These are phyloP conservation scores for Saccharum officinarum DNA, from an alignment of 176 grass and related monocot genomes.

Conservation along the genomic window DNA sequence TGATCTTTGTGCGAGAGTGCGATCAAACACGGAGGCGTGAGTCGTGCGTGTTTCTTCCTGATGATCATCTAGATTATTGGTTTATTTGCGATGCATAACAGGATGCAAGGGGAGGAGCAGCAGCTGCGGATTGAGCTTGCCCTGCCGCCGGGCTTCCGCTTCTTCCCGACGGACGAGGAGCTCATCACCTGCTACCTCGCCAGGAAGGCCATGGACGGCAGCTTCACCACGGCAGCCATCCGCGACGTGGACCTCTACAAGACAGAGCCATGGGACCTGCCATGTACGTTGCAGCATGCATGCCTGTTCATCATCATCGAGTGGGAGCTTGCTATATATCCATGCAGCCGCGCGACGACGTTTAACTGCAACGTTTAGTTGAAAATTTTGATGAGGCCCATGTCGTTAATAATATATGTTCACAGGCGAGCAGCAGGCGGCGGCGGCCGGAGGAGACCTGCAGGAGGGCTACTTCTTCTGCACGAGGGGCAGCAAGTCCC, in stretches of 20 bases:
- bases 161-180: constrained; percentile 72
- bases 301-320: too few relatives aligned
- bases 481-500: constrained; percentile 46
- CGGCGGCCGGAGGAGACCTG: neutral
- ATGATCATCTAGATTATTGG: neutral
- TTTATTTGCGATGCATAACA: neutral
- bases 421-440: neutral
- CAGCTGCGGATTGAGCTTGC: neutral
- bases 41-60: neutral
- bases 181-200: constrained; percentile 58
- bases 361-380: too few relatives aligned
- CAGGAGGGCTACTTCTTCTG: constrained; percentile 55
- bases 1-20: too few relatives aligned
- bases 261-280: constrained; percentile 65
- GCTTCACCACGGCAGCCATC: constrained; percentile 45
- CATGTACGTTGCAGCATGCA: constrained; percentile 21
- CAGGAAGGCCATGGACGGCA: constrained; percentile 48
- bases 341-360: too few relatives aligned
- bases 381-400: too few relatives aligned
- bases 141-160: constrained; percentile 61
- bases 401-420: neutral
- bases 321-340: neutral
- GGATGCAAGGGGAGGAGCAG: neutral
- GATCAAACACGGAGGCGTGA: too few relatives aligned
- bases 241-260: constrained; percentile 55